A percentile compares a stretch with the other conserved stretches of the same genome.
These are phyloP conservation scores for Setaria viridis DNA, from an alignment of 202 grass and related monocot genomes.

Conservation along the genomic window DNA sequence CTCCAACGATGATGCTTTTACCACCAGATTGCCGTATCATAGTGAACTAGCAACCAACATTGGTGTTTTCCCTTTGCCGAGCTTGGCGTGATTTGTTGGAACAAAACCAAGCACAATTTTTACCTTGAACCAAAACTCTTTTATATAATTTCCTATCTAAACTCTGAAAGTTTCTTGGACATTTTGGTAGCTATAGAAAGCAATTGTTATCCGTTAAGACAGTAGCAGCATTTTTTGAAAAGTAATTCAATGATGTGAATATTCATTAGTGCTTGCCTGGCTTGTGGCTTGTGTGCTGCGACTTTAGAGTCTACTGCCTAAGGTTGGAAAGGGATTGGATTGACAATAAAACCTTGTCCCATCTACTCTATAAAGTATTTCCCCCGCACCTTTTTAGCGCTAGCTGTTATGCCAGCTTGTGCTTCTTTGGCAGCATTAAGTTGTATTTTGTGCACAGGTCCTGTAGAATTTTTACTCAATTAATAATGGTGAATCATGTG, in stretches of 20 bases:
- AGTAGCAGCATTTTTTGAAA: background rate
- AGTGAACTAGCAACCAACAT: background rate
- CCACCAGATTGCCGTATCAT: background rate
- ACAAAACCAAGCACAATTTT: background rate
- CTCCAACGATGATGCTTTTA: background rate
- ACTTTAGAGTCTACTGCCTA: background rate
- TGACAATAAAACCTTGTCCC: background rate
- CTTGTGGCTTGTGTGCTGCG: background rate
- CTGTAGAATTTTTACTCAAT: background rate
- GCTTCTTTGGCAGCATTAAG: conserved; percentile 8
- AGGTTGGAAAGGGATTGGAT: background rate
- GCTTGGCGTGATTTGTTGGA: background rate
- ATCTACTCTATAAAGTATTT: conserved; percentile 21
- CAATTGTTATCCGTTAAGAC: background rate
- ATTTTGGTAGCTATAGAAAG: conserved; percentile 10
- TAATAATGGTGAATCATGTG: conserved; percentile 20
- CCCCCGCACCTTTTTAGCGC: background rate
- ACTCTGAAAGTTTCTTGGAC: background rate
- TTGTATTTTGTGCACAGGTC: background rate
- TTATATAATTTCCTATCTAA: background rate
- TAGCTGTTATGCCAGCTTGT: background rate
- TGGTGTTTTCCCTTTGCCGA: background rate
- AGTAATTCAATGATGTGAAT: background rate
- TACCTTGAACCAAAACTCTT: background rate
- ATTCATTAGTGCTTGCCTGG: background rate